Base-by-base conservation (phyloP, 805 yeast genomes). In the Metschnikowia drakensbergensis region DNA sequence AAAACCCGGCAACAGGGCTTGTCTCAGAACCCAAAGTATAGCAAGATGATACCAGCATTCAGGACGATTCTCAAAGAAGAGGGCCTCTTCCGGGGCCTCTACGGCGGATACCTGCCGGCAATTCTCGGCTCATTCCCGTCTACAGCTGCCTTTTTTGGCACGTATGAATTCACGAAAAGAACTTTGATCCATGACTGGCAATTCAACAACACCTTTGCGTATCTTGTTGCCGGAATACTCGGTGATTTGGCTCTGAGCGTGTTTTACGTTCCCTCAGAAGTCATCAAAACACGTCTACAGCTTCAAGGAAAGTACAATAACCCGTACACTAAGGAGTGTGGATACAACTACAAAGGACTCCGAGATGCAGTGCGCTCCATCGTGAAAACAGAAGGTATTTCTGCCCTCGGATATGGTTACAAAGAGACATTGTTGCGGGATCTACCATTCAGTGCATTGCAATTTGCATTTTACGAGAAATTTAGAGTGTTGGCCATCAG, bases 1-100 rank as follows among this genome's bases (percentile, higher is more conserved):
- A 94, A 94, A 64, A 94, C 99, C 2, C 76, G 99, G 53, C 99
- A 94, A 65, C 99, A 94, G 63, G 98, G 96, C n/a, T 87, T 96
- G 3, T 83, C 87, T 23, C 72, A 75, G 54, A 76, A 76, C 22
- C 54, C 71, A 5, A 86, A 88, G 64, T 92, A 92, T 66, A 77
- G 71, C 51, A 83, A 79, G 58, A 89, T 90, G 84, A 58, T 84
- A 6, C 77, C 81, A 8, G 96, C 97, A 0, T 89, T 86, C 59
- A 53, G 67, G 27, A 84, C 92, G 0, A 86, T 94, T n/a, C 67
- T 86, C 43, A 63, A 75, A 37, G 88, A 92, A 58, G 99, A 94
- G 72, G 99, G 99, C 0, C 55, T 94, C 6, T 65, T 78, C 43
- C 77, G 84, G 50, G 99, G 99, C 0, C 69, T 94, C 4, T 94